These are phyloP conservation scores for Myxozyma sirexii DNA, from an alignment of 805 yeast genomes.

Conservation along the genomic window DNA sequence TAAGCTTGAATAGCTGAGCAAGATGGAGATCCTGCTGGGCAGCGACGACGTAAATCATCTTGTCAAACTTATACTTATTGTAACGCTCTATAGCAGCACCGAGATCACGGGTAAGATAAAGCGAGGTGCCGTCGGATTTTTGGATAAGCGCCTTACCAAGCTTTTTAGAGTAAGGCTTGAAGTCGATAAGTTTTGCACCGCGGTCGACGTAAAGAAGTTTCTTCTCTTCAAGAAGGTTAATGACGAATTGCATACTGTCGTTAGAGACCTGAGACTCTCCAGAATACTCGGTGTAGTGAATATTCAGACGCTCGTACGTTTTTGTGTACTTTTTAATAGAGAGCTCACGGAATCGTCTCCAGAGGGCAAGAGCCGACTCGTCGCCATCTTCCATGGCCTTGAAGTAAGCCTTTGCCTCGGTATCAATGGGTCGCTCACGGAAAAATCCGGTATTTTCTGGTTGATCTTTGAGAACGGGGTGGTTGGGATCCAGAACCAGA, in stretches of 20 bases:
- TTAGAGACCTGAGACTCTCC: conserved; percentile 94
- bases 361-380: conserved; percentile 68
- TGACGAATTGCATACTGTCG: conserved; percentile 67
- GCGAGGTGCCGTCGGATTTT: conserved; percentile 93
- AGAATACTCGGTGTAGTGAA: conserved; percentile 81
- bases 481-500: conserved; percentile 16
- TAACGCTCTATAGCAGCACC: conserved; percentile 95
- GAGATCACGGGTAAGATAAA: conserved; percentile 92
- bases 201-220: conserved; percentile 79
- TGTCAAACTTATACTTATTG: conserved; percentile 81
- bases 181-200: conserved; percentile 88
- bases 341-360: conserved; percentile 88
- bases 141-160: conserved; percentile 90
- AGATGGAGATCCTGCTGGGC: conserved; percentile 93
- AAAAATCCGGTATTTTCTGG: conserved; percentile 19
- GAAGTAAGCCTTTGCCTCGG: conserved; percentile 84
- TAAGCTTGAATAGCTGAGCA: conserved; percentile 91
- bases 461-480: neutral
- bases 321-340: conserved; percentile 82
- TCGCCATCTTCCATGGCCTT: conserved; percentile 94
- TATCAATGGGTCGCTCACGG: conserved; percentile 56
- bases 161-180: conserved; percentile 82
- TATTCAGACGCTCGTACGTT: conserved; percentile 91
- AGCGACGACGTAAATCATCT: conserved; percentile 95
- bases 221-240: conserved; percentile 62